Evolutionary conservation across 768 basidiomycete genomes (phyloP), one percentile per base, ranked within the genome.

Genomic region (Lepiota subincarnata): DNA sequence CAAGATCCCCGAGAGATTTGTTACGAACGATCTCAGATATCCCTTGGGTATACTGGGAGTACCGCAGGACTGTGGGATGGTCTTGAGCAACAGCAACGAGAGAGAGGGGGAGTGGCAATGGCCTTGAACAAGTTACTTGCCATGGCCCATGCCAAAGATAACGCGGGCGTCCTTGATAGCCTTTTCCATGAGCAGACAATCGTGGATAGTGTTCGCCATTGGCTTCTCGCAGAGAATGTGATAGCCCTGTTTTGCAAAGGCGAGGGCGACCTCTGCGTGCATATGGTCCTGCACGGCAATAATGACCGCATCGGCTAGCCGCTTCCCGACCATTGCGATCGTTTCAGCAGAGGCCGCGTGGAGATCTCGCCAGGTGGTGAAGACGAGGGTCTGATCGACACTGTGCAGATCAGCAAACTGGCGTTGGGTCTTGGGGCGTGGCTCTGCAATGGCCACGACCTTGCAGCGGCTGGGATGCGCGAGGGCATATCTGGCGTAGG

Each of bases 151-250:
- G 14, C 88, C 92, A 71, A 92, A 94, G 58, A 94, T 85, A 38
- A 82, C 74, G 0, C 81, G 81, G 2, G 85, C 79, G 31, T 82
- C 76, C 66, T 81, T 83, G 26, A 94, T 76, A 0, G 82, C 87
- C 28, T 73, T 71, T 57, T 89, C 83, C 75, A 94, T 93, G 65
- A 73, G 75, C 45, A 94, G 64, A 55, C 92, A 89, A 57, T 89
- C 89, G 49, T 78, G 73, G 35, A 87, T 61, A 49, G 66, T 80
- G 3, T 88, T 92, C 0, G 91, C 89, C 87, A 95, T 90, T 0
- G 92, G 92, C 65, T 95, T 95, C 77, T 95, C 92, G 67, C 92
- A 94, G 18, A 95, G 75, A 52, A 95, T 89, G 60, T 92, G 85
- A 63, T 94, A 94, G 1, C 90, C 89, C 62, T 90, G 89, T 38